These are phyloP conservation scores for Selenicereus undatus DNA, from an alignment of 148 eudicot genomes.

Conservation along the genomic window DNA sequence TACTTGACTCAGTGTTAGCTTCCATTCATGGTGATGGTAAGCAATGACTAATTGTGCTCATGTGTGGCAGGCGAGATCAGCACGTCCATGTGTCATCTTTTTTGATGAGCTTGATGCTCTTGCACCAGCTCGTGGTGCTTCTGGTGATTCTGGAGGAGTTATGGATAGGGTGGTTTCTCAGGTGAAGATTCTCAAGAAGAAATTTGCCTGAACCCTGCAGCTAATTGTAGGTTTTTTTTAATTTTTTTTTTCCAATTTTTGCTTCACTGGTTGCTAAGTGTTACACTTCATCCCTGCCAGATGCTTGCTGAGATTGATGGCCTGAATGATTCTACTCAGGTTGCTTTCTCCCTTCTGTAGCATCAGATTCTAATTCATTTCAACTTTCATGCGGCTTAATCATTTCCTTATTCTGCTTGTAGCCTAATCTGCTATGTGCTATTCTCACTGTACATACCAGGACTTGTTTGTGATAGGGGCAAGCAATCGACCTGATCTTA, in stretches of 20 bases:
- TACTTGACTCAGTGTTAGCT: neutral
- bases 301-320: constrained; percentile 99
- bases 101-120: constrained; percentile 98
- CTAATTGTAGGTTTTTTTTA: too few species aligned
- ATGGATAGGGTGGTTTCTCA: constrained; percentile 99
- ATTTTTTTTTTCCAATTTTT: neutral
- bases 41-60: constrained; percentile 6
- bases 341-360: constrained; percentile 23
- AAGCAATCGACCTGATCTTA: constrained; percentile 97
- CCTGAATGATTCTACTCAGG: constrained; percentile 86
- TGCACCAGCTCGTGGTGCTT: constrained; percentile 97
- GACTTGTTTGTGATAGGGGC: constrained; percentile 98
- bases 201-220: neutral
- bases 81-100: constrained; percentile 98
- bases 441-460: constrained; percentile 31
- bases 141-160: constrained; percentile 99
- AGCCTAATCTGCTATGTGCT: neutral
- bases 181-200: constrained; percentile 38
- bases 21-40: neutral
- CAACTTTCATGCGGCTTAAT: neutral
- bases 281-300: constrained; percentile 35
- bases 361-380: neutral
- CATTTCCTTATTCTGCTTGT: constrained; percentile 6
- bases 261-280: neutral
- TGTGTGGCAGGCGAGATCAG: constrained; percentile 74